A percentile compares a stretch with the other conserved stretches of the same genome.
phyloP scores from a whole-genome alignment of 2,329 filamentous ascomycete species.

The Madurella fahalii region DNA sequence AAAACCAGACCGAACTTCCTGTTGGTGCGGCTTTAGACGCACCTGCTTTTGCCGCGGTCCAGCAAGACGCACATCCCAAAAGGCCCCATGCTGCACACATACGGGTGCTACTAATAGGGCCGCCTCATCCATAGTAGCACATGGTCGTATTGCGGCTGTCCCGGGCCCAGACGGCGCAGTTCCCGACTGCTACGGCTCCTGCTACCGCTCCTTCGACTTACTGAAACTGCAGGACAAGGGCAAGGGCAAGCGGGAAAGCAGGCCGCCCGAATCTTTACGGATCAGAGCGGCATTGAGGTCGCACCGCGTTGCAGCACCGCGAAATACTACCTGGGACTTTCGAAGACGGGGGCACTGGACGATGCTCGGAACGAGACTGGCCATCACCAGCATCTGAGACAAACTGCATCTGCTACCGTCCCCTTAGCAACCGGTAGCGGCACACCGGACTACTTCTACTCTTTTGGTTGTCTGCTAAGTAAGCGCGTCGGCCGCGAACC shows the following conservation, averaged over 20 bases:
- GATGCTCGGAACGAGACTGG: slow-evolving; percentile 13
- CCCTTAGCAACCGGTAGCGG: not conserved
- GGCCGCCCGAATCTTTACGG: slow-evolving; percentile 16
- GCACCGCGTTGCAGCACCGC: slow-evolving; percentile 28
- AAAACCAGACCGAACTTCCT: slow-evolving; percentile 5
- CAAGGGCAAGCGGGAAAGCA: slow-evolving; percentile 9
- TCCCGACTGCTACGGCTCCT: slow-evolving; percentile 17
- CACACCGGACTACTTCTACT: not conserved
- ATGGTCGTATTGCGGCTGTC: slow-evolving; percentile 22
- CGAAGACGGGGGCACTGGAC: slow-evolving; percentile 11
- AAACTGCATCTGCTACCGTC: slow-evolving; percentile 9
- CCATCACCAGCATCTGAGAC: slow-evolving; percentile 19
- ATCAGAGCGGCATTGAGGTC: slow-evolving; percentile 28
- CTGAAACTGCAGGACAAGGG: slow-evolving; percentile 12
- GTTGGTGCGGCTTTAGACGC: slow-evolving; percentile 15
- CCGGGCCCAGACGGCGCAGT: slow-evolving; percentile 22
- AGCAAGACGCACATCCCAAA: slow-evolving; percentile 9
- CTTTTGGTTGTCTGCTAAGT: not conserved
- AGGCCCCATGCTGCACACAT: slow-evolving; percentile 13
- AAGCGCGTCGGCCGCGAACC: not conserved
- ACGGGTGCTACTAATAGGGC: slow-evolving; percentile 26
- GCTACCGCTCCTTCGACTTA: not conserved
- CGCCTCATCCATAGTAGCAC: slow-evolving; percentile 16
- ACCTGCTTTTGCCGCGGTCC: slow-evolving; percentile 21
- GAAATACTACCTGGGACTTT: slow-evolving; percentile 24